Conservation (phyloP, 345 rosid genomes). For the Viola odorata region DNA sequence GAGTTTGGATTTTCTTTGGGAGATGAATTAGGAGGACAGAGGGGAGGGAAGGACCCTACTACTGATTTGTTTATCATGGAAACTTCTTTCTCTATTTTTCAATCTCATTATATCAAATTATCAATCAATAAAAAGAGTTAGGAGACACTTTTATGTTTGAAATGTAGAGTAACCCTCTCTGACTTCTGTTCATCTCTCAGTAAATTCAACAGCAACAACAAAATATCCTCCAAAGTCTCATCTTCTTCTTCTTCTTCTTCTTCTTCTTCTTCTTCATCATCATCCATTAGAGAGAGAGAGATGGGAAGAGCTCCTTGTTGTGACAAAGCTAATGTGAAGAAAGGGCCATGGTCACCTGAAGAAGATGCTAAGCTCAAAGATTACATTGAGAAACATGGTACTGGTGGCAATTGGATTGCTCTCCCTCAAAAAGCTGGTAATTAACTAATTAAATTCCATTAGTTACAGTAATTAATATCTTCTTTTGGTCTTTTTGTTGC, state of each 20-base stretch:
- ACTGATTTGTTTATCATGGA: constrained; percentile 18
- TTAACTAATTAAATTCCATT: background rate
- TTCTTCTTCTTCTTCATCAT: too few relatives aligned
- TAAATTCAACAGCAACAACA: constrained; percentile 1
- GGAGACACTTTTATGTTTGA: constrained; percentile 14
- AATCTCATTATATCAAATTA: background rate
- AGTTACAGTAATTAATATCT: background rate
- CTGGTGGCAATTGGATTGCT: constrained; percentile 29
- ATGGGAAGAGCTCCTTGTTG: constrained; percentile 36
- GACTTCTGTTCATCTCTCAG: constrained; percentile 28
- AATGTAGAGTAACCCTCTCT: constrained; percentile 22
- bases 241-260: too few relatives aligned
- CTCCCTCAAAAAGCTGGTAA: constrained; percentile 30
- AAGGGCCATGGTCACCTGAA: constrained; percentile 32
- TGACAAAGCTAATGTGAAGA: constrained; percentile 26
- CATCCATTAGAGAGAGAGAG: constrained; percentile 2
- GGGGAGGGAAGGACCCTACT: constrained; percentile 8
- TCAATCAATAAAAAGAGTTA: background rate
- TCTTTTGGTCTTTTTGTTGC: background rate
- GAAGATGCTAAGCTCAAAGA: constrained; percentile 31
- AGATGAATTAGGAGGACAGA: constrained; percentile 5
- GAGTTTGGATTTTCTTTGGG: constrained; percentile 18
- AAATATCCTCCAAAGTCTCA: too few relatives aligned
- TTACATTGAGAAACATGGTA: constrained; percentile 19
- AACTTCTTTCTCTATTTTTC: constrained; percentile 16